Conservation (phyloP, 352 stramenopile genomes). For the Globisporangium perplexum region DNA sequence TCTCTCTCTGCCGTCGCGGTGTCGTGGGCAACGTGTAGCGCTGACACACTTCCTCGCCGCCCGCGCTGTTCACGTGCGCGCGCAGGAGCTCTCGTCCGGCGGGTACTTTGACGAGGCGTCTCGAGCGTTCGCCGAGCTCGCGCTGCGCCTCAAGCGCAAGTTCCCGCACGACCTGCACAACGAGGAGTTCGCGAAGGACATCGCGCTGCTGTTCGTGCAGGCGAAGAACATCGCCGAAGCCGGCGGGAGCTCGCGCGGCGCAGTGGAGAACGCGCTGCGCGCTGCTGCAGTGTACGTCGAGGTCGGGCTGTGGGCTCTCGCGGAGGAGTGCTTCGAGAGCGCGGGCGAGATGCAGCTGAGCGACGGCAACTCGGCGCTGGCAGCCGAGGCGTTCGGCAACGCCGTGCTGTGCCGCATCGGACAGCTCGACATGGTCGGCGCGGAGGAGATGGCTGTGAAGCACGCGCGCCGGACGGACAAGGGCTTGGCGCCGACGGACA, state of each 20-base stretch:
- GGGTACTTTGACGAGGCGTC: conserved; percentile 73
- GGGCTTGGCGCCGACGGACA: conserved; percentile 29
- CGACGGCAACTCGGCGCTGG: conserved; percentile 25
- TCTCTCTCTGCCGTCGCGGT: too few relatives aligned
- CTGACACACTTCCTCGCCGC: too few relatives aligned
- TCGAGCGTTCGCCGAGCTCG: conserved; percentile 48
- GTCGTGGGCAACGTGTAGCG: too few relatives aligned
- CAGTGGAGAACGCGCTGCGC: conserved; percentile 43
- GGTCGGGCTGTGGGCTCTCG: conserved; percentile 38
- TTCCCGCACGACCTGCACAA: conserved; percentile 49
- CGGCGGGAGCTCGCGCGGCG: conserved; percentile 37
- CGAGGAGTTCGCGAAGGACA: conserved; percentile 22
- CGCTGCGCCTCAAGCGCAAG: conserved; percentile 48
- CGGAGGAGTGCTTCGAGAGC: conserved; percentile 49
- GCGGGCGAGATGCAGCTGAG: conserved; percentile 42
- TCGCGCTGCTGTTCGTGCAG: conserved; percentile 45
- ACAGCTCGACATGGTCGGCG: conserved; percentile 45
- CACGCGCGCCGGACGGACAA: conserved; percentile 30
- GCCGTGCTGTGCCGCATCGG: conserved; percentile 57
- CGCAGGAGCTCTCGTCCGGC: conserved; percentile 36
- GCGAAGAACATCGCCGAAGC: conserved; percentile 51
- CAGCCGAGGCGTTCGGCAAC: conserved; percentile 53
- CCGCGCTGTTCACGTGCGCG: neutral
- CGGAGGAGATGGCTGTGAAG: conserved; percentile 43
- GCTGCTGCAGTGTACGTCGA: conserved; percentile 51